Evolutionary conservation across 139 green algal genomes (phyloP), one percentile per base, ranked within the genome.

Genomic region (Chlamydomonas asymmetrica): DNA sequence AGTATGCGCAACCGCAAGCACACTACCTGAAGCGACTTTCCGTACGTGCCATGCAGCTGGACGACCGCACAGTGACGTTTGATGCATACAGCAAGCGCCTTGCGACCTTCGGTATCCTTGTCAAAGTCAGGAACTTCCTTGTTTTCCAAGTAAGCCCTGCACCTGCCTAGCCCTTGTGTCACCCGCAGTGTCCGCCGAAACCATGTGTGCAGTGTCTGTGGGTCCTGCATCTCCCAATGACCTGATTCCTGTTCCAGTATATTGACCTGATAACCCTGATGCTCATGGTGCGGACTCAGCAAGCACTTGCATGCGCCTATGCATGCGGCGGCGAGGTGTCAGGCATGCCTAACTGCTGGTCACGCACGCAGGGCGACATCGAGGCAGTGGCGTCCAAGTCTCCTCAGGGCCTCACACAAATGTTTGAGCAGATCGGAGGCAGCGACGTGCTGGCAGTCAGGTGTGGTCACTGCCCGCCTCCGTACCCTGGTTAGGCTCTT

Each of bases 131-230:
- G 34, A 99, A 98, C 84, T 99, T 98, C 83, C 83, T 99, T 25
- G 95, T 99, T 0, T 99, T 99, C 79, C 96, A 99, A 91, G 90
- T 95, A n/a, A n/a, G n/a, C n/a, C n/a, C n/a, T n/a, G n/a, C n/a
- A n/a, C n/a, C n/a, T n/a, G n/a, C n/a, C n/a, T n/a, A n/a, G n/a
- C n/a, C n/a, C n/a, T n/a, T n/a, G n/a, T n/a, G n/a, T n/a, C n/a
- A n/a, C n/a, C n/a, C n/a, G n/a, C n/a, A n/a, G n/a, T n/a, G n/a
- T n/a, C n/a, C n/a, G n/a, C n/a, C n/a, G n/a, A 29, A 57, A 57
- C 49, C 18, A 29, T 63, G 20, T 63, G 49, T 64, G 57, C 57
- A 32, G n/a, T 22, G 13, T 13, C 16, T 18, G 16, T 56, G 48
- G 16, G 48, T n/a, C n/a, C n/a, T n/a, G n/a, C n/a, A n/a, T n/a